Evolutionary conservation across 805 yeast species (phyloP), one percentile per base, ranked within the genome.

Genomic region (Sugiyamaella americana): DNA sequence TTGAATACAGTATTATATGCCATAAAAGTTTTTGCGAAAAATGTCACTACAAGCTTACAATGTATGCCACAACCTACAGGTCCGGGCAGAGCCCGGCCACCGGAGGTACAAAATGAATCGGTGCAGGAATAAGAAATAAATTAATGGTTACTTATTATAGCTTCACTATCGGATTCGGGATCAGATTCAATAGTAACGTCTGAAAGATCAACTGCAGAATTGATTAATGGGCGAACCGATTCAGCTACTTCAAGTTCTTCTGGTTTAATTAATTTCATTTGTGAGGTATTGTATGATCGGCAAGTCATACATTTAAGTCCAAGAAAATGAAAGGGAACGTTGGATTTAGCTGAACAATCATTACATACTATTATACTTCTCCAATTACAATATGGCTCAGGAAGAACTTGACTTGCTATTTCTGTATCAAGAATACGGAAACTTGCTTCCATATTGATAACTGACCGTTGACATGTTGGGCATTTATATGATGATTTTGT

Each of bases 281-380:
- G 91, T 49, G 78, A 79, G 2, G 97, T 89, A 63, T 89, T 89
- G 64, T 88, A 89, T 60, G 95, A 84, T 48, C 76, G 74, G 65
- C 97, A 89, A 61, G 82, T 87, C 54, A 81, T 83, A 64, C 98
- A 89, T 61, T 83, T 84, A 51, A 87, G 71, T 1, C 98, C 98
- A 56, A 89, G 65, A 43, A 88, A 80, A 64, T 89, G 96, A 64
- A 84, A 89, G 10, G 75, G 67, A 17, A 82, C 81, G 50, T 79
- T 76, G 20, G 88, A 79, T 64, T 83, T 84, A 17, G 93, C 91
- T 45, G 80, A 80, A 65, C 98, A 89, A 65, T 89, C 98, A 62
- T 85, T 84, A 55, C 69, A 66, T 50, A 80, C 73, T 10, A 88
- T 73, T 39, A 84, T 74, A 55, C 88, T 81, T 48, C 78, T 67